phyloP scores from a whole-genome alignment of 192 early-diverging fungal species.

The Backusella westeae region DNA sequence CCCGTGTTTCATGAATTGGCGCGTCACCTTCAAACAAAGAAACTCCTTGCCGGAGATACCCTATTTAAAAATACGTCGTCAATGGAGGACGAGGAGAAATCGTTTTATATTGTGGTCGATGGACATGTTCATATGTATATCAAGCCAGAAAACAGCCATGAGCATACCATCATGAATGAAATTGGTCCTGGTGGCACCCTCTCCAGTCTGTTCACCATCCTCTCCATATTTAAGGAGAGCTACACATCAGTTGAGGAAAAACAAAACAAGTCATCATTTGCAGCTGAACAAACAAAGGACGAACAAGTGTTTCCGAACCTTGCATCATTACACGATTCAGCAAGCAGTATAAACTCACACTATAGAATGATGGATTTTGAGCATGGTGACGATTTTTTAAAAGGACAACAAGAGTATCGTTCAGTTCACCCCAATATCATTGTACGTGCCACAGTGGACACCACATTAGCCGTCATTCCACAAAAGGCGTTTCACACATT shows the following conservation, averaged over 20 bases:
- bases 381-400: background rate
- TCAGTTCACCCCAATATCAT: conserved; percentile 71
- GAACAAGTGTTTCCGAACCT: background rate
- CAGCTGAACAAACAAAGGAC: background rate
- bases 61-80: conserved; percentile 50
- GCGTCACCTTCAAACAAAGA: conserved; percentile 78
- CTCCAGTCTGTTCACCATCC: conserved; percentile 89
- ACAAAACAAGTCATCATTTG: background rate
- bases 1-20: conserved; percentile 96
- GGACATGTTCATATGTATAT: conserved; percentile 92
- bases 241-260: conserved; percentile 47
- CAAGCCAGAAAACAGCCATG: conserved; percentile 47
- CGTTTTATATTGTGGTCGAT: conserved; percentile 97
- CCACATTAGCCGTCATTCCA: conserved; percentile 93
- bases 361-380: conserved; percentile 17
- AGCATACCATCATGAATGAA: conserved; percentile 76
- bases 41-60: conserved; percentile 70
- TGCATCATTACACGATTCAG: background rate
- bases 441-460: conserved; percentile 79
- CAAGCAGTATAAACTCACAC: background rate
- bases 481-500: conserved; percentile 87
- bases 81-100: conserved; percentile 59
- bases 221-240: conserved; percentile 83
- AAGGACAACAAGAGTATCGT: conserved; percentile 3
- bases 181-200: conserved; percentile 89